phyloP scores from a whole-genome alignment of 441 rosid species.

The Gossypium aridum region DNA sequence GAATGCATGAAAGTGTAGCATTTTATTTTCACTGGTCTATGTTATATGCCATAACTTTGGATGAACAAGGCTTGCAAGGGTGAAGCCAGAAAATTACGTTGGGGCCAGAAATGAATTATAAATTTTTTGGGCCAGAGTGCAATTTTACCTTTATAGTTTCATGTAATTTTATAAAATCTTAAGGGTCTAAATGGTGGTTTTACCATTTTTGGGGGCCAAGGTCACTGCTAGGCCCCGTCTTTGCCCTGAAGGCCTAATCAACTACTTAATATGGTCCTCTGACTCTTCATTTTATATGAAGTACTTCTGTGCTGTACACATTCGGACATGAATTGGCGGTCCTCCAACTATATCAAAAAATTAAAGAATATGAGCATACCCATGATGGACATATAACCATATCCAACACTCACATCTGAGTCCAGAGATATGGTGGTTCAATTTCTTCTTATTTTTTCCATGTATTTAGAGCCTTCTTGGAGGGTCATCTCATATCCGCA shows the following conservation, averaged over 20 bases:
- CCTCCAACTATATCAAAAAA: not conserved
- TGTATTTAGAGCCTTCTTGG: not conserved
- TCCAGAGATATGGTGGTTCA: not conserved
- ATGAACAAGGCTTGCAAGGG: not conserved
- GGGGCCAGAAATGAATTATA: too few relatives aligned
- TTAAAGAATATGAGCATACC: not conserved
- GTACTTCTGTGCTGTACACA: not conserved
- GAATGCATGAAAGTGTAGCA: slow-evolving; percentile 1
- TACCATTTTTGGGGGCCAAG: too few relatives aligned
- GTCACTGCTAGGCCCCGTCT: too few relatives aligned
- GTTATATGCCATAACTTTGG: not conserved
- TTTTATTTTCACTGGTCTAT: not conserved
- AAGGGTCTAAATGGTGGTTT: too few relatives aligned
- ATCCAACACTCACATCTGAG: not conserved
- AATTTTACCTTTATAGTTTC: too few relatives aligned
- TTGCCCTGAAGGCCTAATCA: not conserved
- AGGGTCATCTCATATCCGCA: not conserved
- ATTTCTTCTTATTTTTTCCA: not conserved
- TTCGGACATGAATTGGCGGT: not conserved
- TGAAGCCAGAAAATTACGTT: not conserved
- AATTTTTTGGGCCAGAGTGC: too few relatives aligned
- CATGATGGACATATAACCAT: not conserved
- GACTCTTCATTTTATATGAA: not conserved
- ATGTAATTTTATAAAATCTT: too few relatives aligned
- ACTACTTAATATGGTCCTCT: not conserved